These are phyloP conservation scores for Lasiosphaeria hispida DNA, from an alignment of 495 filamentous ascomycete species.

Conservation along the genomic window DNA sequence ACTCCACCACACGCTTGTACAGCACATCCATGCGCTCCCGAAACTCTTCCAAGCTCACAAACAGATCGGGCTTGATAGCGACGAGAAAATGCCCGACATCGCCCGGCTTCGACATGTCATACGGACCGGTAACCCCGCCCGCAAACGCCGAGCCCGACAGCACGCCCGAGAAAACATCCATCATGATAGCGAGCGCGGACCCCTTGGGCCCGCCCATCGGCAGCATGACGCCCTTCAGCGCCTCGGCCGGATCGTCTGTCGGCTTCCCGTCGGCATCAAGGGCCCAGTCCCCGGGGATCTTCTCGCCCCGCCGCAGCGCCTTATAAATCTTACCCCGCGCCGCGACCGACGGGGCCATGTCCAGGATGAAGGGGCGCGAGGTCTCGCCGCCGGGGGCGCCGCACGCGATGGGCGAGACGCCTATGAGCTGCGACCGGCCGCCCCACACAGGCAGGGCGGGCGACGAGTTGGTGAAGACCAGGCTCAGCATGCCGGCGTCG, in stretches of 20 bases:
- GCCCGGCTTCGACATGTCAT: conserved; percentile 63
- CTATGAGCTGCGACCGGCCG: conserved; percentile 63
- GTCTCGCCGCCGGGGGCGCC: conserved; percentile 58
- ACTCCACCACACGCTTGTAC: conserved; percentile 60
- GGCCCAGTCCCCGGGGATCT: conserved; percentile 73
- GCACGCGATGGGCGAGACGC: conserved; percentile 74
- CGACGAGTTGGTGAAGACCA: conserved; percentile 78
- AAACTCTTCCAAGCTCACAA: conserved; percentile 69
- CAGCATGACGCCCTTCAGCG: conserved; percentile 70
- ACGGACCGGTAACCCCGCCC: conserved; percentile 67
- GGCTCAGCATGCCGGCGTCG: conserved; percentile 67
- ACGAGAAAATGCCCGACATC: conserved; percentile 77
- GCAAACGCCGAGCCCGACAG: conserved; percentile 68
- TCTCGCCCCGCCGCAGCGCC: conserved; percentile 66
- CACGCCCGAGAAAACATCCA: conserved; percentile 81
- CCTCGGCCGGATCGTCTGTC: conserved; percentile 65
- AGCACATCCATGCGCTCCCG: conserved; percentile 66
- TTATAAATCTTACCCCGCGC: conserved; percentile 77
- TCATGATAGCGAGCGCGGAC: conserved; percentile 70
- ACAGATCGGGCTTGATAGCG: conserved; percentile 73
- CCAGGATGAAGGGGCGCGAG: conserved; percentile 60
- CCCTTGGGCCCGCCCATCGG: conserved; percentile 81
- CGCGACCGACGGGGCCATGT: conserved; percentile 75
- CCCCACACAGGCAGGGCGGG: conserved; percentile 75
- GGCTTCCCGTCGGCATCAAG: conserved; percentile 65